phyloP scores from a whole-genome alignment of 805 yeast species.

The Candida tallmaniae region DNA sequence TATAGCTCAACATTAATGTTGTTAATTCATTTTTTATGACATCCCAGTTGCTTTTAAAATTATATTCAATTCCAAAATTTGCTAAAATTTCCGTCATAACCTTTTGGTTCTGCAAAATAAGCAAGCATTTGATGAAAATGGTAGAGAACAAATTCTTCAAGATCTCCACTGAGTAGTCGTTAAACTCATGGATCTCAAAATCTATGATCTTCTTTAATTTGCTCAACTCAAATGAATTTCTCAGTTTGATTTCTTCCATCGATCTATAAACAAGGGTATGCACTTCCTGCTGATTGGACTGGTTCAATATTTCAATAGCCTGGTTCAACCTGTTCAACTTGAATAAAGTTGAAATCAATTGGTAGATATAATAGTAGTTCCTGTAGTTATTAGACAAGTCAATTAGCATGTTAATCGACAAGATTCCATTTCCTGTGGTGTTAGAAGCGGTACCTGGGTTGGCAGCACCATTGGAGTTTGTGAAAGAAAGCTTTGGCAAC shows the following conservation, averaged over 20 bases:
- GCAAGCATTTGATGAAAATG: constrained; percentile 58
- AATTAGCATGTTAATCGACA: constrained; percentile 19
- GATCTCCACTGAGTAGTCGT: constrained; percentile 50
- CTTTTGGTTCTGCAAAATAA: constrained; percentile 66
- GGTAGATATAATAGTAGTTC: constrained; percentile 40
- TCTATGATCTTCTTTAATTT: constrained; percentile 26
- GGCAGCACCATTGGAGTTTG: background rate
- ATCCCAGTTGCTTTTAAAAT: constrained; percentile 27
- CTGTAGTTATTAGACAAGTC: constrained; percentile 13
- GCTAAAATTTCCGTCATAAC: constrained; percentile 56
- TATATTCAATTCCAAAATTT: constrained; percentile 20
- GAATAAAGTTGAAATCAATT: constrained; percentile 51
- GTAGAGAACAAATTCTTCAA: constrained; percentile 68
- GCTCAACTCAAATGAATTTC: constrained; percentile 38
- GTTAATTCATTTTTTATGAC: constrained; percentile 29
- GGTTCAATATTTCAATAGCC: constrained; percentile 50
- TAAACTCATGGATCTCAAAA: constrained; percentile 27
- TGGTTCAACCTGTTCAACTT: constrained; percentile 59
- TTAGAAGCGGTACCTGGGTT: constrained; percentile 2
- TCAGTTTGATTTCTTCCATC: constrained; percentile 59
- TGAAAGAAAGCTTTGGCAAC: constrained; percentile 22
- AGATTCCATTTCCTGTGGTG: background rate
- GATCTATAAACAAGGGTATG: constrained; percentile 58
- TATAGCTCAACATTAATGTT: constrained; percentile 28
- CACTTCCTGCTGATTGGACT: constrained; percentile 57